Conservation (phyloP, 1,139 yeast species). For the Blastobotrys apis region DNA sequence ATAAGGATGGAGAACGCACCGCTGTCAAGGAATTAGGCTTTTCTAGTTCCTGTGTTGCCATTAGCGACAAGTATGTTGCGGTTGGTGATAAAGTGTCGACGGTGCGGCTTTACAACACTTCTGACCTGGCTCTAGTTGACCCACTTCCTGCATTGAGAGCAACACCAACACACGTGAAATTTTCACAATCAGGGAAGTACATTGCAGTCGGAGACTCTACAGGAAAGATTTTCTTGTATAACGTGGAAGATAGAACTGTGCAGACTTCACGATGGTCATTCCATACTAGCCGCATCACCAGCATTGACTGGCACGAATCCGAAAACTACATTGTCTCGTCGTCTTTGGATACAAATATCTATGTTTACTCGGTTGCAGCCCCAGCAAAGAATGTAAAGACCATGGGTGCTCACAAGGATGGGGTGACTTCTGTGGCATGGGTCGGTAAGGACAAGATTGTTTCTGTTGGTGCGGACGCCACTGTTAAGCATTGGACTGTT, state of each 20-base stretch:
- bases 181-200: slow-evolving; percentile 65
- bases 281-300: slow-evolving; percentile 77
- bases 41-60: slow-evolving; percentile 30
- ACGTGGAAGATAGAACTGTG: slow-evolving; percentile 49
- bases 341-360: slow-evolving; percentile 77
- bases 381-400: slow-evolving; percentile 74
- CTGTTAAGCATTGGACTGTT: slow-evolving; percentile 66
- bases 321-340: slow-evolving; percentile 72
- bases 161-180: slow-evolving; percentile 56
- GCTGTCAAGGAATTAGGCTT: slow-evolving; percentile 9
- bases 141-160: slow-evolving; percentile 53
- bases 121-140: slow-evolving; percentile 17
- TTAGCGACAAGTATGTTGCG: slow-evolving; percentile 36
- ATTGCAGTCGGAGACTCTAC: slow-evolving; percentile 83
- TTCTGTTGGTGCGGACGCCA: slow-evolving; percentile 78
- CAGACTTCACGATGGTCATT: slow-evolving; percentile 93
- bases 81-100: slow-evolving; percentile 26
- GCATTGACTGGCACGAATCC: slow-evolving; percentile 74
- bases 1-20: slow-evolving; percentile 23
- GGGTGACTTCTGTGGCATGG: slow-evolving; percentile 78
- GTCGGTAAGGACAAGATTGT: slow-evolving; percentile 45
- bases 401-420: slow-evolving; percentile 83
- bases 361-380: slow-evolving; percentile 69
- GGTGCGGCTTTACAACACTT: slow-evolving; percentile 20
- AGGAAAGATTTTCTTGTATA: slow-evolving; percentile 77